Conservation (phyloP, 2,329 filamentous ascomycete genomes). For the Aspergillus sp. region DNA sequence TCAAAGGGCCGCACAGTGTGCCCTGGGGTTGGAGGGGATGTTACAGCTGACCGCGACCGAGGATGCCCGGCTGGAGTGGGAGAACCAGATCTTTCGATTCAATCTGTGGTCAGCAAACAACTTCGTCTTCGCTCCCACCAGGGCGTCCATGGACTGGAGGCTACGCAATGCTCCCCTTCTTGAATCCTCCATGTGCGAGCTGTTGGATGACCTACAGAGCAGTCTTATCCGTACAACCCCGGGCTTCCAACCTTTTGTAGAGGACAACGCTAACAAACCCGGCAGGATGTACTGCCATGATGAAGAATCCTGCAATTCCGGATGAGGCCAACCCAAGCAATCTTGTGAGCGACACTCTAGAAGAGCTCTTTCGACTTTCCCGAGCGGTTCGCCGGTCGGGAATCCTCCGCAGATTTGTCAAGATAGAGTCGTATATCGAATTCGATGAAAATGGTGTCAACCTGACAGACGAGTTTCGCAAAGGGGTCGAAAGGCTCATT, state of each 20-base stretch:
- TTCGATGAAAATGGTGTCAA: constrained; percentile 10
- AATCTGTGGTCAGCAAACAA: constrained; percentile 2
- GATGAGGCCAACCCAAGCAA: background rate
- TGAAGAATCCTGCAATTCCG: background rate
- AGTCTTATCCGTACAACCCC: background rate
- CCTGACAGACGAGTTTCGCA: constrained; percentile 5
- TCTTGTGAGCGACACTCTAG: constrained; percentile 4
- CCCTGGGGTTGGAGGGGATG: background rate
- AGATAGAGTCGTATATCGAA: constrained; percentile 14
- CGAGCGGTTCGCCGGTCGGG: constrained; percentile 20
- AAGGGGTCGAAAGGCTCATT: background rate
- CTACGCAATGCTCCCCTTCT: background rate
- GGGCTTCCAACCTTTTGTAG: no score
- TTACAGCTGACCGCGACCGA: background rate
- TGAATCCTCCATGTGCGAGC: background rate
- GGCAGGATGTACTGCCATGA: no score
- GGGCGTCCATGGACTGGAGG: constrained; percentile 3
- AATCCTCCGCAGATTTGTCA: constrained; percentile 19
- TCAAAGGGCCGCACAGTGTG: background rate
- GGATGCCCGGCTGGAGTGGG: background rate
- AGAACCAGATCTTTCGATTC: constrained; percentile 11
- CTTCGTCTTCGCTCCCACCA: background rate
- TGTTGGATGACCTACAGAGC: background rate
- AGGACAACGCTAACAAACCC: no score
- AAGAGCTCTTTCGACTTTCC: constrained; percentile 19